phyloP scores from a whole-genome alignment of 331 rosid species.

The Quercus tomentella region DNA sequence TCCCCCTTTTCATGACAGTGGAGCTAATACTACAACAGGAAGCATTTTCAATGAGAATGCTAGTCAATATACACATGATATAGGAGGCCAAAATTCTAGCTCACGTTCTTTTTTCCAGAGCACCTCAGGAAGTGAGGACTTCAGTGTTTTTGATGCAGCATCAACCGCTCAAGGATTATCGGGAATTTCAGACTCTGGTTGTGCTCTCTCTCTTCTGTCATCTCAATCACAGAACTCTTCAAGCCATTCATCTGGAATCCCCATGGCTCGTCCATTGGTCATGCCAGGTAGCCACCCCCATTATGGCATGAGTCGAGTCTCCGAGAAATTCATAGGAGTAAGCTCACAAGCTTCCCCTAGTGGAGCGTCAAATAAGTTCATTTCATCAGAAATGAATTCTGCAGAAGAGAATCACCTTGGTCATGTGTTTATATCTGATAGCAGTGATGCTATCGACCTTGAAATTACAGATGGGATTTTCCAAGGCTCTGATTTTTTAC shows the following conservation, averaged over 20 bases:
- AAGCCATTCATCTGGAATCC: constrained; percentile 53
- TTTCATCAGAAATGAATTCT: constrained; percentile 38
- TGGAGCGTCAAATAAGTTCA: constrained; percentile 43
- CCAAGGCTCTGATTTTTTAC: constrained; percentile 39
- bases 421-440: constrained; percentile 39
- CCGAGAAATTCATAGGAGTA: constrained; percentile 40
- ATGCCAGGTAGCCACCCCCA: constrained; percentile 43
- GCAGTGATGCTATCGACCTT: constrained; percentile 40
- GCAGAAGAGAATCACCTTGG: constrained; percentile 37
- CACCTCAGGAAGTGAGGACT: constrained; percentile 49
- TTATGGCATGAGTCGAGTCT: constrained; percentile 40
- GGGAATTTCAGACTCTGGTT: constrained; percentile 55
- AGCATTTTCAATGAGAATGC: constrained; percentile 38
- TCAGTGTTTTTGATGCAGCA: constrained; percentile 46
- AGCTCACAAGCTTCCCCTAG: constrained; percentile 50
- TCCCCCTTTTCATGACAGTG: constrained; percentile 43
- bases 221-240: constrained; percentile 69
- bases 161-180: constrained; percentile 54
- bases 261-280: constrained; percentile 35
- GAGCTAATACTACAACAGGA: constrained; percentile 35
- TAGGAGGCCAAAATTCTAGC: constrained; percentile 35
- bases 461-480: constrained; percentile 50
- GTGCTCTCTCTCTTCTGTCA: constrained; percentile 99
- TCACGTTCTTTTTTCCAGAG: constrained; percentile 40
- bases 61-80: constrained; percentile 30